A percentile compares a stretch with the other conserved stretches of the same genome.
These are phyloP conservation scores for Chaetomium tenue DNA, from an alignment of 495 filamentous ascomycete species.

Conservation along the genomic window DNA sequence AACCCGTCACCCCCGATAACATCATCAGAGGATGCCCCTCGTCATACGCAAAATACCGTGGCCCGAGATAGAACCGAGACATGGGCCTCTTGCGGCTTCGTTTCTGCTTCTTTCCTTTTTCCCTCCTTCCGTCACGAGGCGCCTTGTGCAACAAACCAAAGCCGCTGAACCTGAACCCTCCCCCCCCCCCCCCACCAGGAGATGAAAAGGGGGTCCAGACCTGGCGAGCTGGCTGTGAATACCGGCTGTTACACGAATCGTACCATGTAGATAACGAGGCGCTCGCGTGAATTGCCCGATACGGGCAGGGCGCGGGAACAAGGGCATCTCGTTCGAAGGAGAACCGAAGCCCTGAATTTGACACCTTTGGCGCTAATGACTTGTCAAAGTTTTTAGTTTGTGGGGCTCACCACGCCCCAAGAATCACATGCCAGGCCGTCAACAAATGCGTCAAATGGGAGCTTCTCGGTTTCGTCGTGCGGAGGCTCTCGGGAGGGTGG, in stretches of 20 bases:
- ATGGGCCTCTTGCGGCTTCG: neutral
- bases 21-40: neutral
- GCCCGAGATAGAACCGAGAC: neutral
- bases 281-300: conserved; percentile 13
- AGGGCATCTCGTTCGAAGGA: neutral
- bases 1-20: neutral
- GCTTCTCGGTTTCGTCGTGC: too few relatives aligned
- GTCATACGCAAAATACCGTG: neutral
- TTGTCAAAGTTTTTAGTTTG: too few relatives aligned
- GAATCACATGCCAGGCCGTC: too few relatives aligned
- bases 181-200: too few relatives aligned
- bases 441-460: too few relatives aligned
- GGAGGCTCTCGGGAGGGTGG: too few relatives aligned
- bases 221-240: neutral
- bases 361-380: neutral
- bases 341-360: neutral
- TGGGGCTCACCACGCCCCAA: too few relatives aligned
- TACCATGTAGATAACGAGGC: conserved; percentile 1
- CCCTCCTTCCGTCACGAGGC: neutral
- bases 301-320: neutral
- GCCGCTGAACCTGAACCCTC: neutral
- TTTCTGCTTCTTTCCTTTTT: neutral
- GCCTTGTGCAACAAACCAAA: neutral
- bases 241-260: neutral
- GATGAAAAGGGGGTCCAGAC: neutral